Evolutionary conservation across 805 yeast species (phyloP), one percentile per base, ranked within the genome.

Genomic region (Saccharomycopsis babjevae): DNA sequence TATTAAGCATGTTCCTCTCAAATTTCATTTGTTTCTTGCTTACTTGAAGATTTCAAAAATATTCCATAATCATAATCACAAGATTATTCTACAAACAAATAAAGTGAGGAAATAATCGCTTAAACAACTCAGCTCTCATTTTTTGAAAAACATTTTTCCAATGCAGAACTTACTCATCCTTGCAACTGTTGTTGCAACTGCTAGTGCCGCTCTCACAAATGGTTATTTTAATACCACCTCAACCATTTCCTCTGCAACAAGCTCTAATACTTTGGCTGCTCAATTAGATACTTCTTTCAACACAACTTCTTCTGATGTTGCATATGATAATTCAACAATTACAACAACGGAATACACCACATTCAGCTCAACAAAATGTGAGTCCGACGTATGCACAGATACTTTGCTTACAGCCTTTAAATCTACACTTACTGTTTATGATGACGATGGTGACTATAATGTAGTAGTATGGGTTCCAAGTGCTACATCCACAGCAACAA

Each of bases 401-500:
- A 54, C 32, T 3, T 55, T 63, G 22, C 20, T 43, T 25, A 61
- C 63, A 28, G 65, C 63, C 13, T 50, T 55, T 16, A n/a, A 16
- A 36, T 59, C 62, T 18, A 63, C 65, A 6, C 34, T 59, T 18
- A 40, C 40, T n/a, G 62, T 61, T 34, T 61, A 64, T 42, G 61
- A 56, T 15, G 36, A 34, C 30, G 62, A 61, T 36, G 58, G 56
- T n/a, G 65, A 63, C 30, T 56, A 20, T 6, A 50, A 52, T 20
- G 34, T 63, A 20, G 59, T 62, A 10, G 61, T 64, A 7, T 63
- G 64, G 63, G 60, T 63, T n/a, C 61, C 64, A 39, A 54, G 55
- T 30, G 54, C 62, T 15, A 61, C 63, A 36, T 55, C 61, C 5
- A 3, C 60, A 20, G 7, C 62, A 13, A 67, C 77, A 1, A 46